These are phyloP conservation scores for Vigna nakashimae DNA, from an alignment of 306 rosid genomes.

Conservation along the genomic window DNA sequence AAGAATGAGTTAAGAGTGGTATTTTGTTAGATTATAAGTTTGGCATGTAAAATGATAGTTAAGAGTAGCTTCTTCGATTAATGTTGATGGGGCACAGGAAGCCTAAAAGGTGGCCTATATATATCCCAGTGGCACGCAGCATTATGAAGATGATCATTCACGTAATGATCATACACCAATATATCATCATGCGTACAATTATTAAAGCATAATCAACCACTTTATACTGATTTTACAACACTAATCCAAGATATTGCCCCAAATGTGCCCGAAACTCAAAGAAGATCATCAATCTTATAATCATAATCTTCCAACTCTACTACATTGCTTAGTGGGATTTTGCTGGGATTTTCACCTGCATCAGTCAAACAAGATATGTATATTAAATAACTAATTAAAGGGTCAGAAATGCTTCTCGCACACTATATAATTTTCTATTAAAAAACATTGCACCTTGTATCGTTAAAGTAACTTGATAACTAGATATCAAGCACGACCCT, in stretches of 20 bases:
- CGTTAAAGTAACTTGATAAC: not conserved
- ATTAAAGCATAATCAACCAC: slow-evolving; percentile 36
- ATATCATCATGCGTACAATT: slow-evolving; percentile 43
- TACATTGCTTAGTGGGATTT: slow-evolving; percentile 57
- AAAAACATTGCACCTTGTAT: not conserved
- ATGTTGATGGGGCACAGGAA: slow-evolving; percentile 12
- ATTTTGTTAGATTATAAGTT: too few species aligned
- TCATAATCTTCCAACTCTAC: slow-evolving; percentile 44
- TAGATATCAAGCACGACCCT: slow-evolving; percentile 7
- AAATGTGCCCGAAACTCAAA: slow-evolving; percentile 51
- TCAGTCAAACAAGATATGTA: slow-evolving; percentile 50
- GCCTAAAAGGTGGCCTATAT: slow-evolving; percentile 1
- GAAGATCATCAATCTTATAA: slow-evolving; percentile 45
- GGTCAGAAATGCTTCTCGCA: slow-evolving; percentile 2
- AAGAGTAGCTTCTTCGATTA: not conserved
- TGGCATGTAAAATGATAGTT: too few species aligned
- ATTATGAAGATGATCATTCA: slow-evolving; percentile 45
- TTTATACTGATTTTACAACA: slow-evolving; percentile 46
- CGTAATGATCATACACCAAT: slow-evolving; percentile 37
- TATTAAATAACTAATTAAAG: not conserved
- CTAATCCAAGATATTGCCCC: slow-evolving; percentile 44
- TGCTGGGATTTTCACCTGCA: slow-evolving; percentile 48
- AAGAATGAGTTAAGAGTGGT: too few species aligned
- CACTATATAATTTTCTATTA: not conserved
- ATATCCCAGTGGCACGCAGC: slow-evolving; percentile 35